Evolutionary conservation across 2,329 filamentous ascomycete species (phyloP).

Genomic region (Ophiostoma ulmi): DNA sequence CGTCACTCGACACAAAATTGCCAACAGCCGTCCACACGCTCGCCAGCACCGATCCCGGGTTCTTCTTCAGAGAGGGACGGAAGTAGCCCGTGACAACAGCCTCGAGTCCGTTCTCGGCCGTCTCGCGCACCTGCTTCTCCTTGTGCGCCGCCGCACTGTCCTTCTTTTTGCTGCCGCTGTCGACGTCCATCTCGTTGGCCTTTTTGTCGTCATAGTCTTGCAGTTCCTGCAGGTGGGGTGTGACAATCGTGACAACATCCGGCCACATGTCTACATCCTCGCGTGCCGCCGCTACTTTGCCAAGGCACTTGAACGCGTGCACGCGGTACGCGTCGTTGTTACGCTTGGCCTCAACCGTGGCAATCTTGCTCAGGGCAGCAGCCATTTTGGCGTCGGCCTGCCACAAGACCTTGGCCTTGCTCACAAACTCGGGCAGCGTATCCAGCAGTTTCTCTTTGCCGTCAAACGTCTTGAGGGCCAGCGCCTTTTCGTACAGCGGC

Average conservation of each 20-base stretch:
- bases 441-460: slow-evolving; percentile 82
- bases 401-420: slow-evolving; percentile 57
- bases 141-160: slow-evolving; percentile 28
- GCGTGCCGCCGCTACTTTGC: slow-evolving; percentile 63
- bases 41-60: slow-evolving; percentile 38
- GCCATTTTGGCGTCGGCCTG: slow-evolving; percentile 48
- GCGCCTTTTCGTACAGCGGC: slow-evolving; percentile 74
- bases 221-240: slow-evolving; percentile 55
- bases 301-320: slow-evolving; percentile 66
- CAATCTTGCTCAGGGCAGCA: slow-evolving; percentile 71
- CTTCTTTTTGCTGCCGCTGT: slow-evolving; percentile 18
- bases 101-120: slow-evolving; percentile 48
- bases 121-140: slow-evolving; percentile 41
- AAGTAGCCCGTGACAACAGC: slow-evolving; percentile 48
- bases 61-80: slow-evolving; percentile 36
- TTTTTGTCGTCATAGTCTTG: slow-evolving; percentile 54
- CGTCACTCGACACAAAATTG: slow-evolving; percentile 38
- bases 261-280: slow-evolving; percentile 69
- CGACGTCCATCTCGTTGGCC: slow-evolving; percentile 26
- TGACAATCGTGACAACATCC: slow-evolving; percentile 60
- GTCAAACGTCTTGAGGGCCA: slow-evolving; percentile 85
- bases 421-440: slow-evolving; percentile 72
- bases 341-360: slow-evolving; percentile 80
- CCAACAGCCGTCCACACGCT: slow-evolving; percentile 40
- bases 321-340: slow-evolving; percentile 82